Evolutionary conservation across 345 rosid species (phyloP).

Genomic region (Populus alba): DNA sequence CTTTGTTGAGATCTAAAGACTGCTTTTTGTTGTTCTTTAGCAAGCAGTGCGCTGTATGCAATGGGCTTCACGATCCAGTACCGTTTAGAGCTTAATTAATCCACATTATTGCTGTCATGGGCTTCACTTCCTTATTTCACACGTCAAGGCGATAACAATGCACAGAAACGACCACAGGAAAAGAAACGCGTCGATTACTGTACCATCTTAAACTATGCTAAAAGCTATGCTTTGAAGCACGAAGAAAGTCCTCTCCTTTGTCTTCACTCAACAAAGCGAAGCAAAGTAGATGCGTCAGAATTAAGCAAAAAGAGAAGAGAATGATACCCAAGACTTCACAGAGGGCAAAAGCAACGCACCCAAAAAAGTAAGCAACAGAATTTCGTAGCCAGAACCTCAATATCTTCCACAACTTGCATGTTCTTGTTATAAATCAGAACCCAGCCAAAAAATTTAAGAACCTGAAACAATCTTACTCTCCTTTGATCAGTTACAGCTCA

Average conservation of each 20-base stretch:
- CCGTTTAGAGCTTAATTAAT: background rate
- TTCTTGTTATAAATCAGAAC: background rate
- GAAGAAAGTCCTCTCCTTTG: background rate
- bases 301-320: background rate
- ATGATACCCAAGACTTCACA: constrained; percentile 13
- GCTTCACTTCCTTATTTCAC: background rate
- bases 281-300: background rate
- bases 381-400: background rate
- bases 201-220: no score
- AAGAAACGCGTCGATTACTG: no score
- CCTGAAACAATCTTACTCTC: background rate
- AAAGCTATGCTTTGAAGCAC: background rate
- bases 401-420: background rate
- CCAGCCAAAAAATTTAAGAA: background rate
- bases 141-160: background rate
- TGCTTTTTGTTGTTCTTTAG: background rate
- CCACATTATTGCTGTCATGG: background rate
- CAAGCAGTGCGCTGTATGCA: background rate
- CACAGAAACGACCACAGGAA: no score
- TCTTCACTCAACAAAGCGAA: background rate
- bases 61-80: background rate
- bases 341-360: constrained; percentile 24
- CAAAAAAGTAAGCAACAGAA: background rate
- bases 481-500: background rate
- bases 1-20: background rate